phyloP scores from a whole-genome alignment of 345 rosid species.

The Populus euphratica region DNA sequence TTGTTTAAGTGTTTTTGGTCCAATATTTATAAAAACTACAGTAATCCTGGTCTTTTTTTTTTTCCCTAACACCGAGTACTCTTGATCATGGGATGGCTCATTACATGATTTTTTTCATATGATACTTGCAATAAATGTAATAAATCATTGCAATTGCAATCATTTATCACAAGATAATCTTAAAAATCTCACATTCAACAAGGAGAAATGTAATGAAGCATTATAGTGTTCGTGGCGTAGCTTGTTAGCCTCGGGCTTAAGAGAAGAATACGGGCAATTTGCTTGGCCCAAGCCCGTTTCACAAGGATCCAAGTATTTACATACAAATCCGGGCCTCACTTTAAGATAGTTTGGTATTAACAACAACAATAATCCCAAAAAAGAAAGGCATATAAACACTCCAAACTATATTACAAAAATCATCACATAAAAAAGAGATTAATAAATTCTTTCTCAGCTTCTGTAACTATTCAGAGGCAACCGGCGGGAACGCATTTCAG shows the following conservation, averaged over 20 bases:
- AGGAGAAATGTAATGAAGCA: too few species aligned
- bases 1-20: too few species aligned
- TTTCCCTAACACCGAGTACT: too few species aligned
- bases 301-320: background rate
- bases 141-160: too few species aligned
- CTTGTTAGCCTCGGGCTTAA: background rate
- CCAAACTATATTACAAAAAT: background rate
- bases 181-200: too few species aligned
- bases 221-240: too few species aligned
- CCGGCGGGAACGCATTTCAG: conserved; percentile 38
- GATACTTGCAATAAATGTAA: too few species aligned
- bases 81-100: too few species aligned
- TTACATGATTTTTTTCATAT: too few species aligned
- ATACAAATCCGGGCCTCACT: background rate
- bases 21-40: too few species aligned
- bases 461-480: conserved; percentile 1
- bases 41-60: too few species aligned
- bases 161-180: too few species aligned
- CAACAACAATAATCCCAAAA: background rate
- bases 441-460: conserved; percentile 2
- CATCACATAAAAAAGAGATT: background rate
- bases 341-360: background rate
- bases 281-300: background rate
- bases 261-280: background rate
- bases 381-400: background rate